Base-by-base conservation (phyloP, 768 basidiomycete species). In the Dioszegia crocea region DNA sequence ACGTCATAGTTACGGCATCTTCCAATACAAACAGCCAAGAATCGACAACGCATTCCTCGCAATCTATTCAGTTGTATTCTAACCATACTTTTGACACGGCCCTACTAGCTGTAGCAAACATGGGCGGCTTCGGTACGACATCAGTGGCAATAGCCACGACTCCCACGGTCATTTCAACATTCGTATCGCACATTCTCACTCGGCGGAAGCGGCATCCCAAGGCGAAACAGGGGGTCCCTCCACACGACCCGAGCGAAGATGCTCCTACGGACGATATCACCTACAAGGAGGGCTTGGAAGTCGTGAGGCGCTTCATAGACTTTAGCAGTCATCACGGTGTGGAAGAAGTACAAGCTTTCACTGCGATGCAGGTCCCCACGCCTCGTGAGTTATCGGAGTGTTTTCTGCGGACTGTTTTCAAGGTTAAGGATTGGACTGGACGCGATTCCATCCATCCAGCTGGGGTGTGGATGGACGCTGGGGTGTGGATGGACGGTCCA, bases 291-390 rank as follows among this genome's bases (percentile, higher is more conserved):
- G 76, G 72, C 16, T 31, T 77, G 39, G 68, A 73, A 52, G 73
- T 78, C 36, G 69, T 78, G 21, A 58, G 71, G 30, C 51, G 68
- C 24, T 78, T 78, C 52, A 59, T 78, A 14, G 70, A 70, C 4
- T 76, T 71, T 51, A 71, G 76, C 1, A 69, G 74, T 45, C 68
- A 64, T 46, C 75, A 76, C 58, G 71, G 75, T 4, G 68, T 78
- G 2, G 74, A 73, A 55, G 77, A 78, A 38, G 65, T 77, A 10
- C 78, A 78, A 59, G 62, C 64, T 8, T 77, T 77, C 54, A 77
- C 76, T 11, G 76, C 73, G 9, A 70, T 68, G 67, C 51, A 65
- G 43, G 66, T 76, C 14, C 71, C 69, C 26, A 69, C 59, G 3
- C 74, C 77, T 0, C 59, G 71, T 73, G 52, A 61, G 67, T 65